Evolutionary conservation across 345 rosid species (phyloP), one percentile per base, ranked within the genome.

Genomic region (Lepidium africanum): DNA sequence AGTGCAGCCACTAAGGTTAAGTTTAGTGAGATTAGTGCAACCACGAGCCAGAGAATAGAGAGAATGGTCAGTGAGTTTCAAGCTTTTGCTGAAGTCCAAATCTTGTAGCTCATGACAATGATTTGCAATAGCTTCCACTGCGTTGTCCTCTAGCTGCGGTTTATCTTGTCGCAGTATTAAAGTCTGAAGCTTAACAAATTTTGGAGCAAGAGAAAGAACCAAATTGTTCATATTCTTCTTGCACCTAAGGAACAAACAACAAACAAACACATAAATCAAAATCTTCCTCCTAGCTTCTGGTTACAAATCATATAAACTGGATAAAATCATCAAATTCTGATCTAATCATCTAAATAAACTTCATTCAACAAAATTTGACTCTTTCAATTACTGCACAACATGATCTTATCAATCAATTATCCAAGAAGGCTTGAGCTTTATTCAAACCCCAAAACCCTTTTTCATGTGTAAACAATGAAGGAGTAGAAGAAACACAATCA

Each of bases 71-170:
- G 79, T 82, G 33, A 93, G 91, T 81, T 84, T 93, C 78, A 87
- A 89, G 85, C 99, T 94, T 82, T 89, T 94, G 81, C 99, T 94
- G 32, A 94, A 90, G 70, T 94, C 99, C 72, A 94, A 84, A 51
- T 85, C 95, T 80, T 77, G 91, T 74, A 94, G 73, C 71, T 91
- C 96, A 71, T 74, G 90, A 58, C 97, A 94, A 76, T 76, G 73
- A 59, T 69, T 84, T 52, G 96, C 91, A 64, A 94, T 85, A 11
- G 85, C 79, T 77, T 87, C 87, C 30, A 94, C 82, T 10, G 96
- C 91, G 67, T 73, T 74, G 67, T 94, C 95, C 77, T 86, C 87
- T 5, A 94, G 95, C 53, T 91, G 97, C 2, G 96, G 89, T 35
- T 84, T 82, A 78, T 89, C 99, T 78, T 94, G 99, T 7, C 99